phyloP scores from a whole-genome alignment of 2,329 filamentous ascomycete species.

The Colletotrichum phormii region DNA sequence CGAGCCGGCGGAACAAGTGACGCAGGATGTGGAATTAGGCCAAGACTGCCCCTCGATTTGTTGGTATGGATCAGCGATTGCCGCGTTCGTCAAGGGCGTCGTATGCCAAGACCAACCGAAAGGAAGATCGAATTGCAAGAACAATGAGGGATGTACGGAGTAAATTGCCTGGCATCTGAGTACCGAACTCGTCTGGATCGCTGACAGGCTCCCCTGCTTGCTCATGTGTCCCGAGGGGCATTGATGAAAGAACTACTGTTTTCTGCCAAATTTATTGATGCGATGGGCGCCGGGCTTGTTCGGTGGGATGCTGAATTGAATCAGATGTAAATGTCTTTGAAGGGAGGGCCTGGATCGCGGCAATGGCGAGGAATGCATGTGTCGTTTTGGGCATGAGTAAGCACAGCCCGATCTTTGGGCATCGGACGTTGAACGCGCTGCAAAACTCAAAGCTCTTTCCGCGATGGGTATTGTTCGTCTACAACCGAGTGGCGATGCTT shows the following conservation, averaged over 20 bases:
- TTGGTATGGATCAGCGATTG: not conserved
- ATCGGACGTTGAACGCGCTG: not conserved
- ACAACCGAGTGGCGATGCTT: conserved; percentile 20
- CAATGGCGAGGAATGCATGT: not conserved
- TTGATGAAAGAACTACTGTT: not conserved
- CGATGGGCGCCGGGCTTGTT: not conserved
- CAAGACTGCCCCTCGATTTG: not conserved
- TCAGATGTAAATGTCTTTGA: not conserved
- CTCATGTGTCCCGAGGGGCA: not conserved
- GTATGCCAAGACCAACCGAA: not conserved
- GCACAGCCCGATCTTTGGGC: not conserved
- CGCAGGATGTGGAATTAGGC: conserved; percentile 2
- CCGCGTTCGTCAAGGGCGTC: conserved; percentile 14
- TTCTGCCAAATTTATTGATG: not conserved
- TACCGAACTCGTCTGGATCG: not conserved
- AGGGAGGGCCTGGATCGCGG: not conserved
- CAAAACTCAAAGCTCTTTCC: not conserved
- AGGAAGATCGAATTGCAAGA: not conserved
- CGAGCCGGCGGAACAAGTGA: not conserved
- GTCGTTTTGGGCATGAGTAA: not conserved
- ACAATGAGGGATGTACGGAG: not conserved
- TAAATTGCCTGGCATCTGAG: not conserved
- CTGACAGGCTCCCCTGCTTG: not conserved
- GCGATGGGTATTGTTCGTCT: conserved; percentile 7
- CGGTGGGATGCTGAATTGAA: not conserved